phyloP scores from a whole-genome alignment of 192 early-diverging fungal species.

The Backusella psychrophila region DNA sequence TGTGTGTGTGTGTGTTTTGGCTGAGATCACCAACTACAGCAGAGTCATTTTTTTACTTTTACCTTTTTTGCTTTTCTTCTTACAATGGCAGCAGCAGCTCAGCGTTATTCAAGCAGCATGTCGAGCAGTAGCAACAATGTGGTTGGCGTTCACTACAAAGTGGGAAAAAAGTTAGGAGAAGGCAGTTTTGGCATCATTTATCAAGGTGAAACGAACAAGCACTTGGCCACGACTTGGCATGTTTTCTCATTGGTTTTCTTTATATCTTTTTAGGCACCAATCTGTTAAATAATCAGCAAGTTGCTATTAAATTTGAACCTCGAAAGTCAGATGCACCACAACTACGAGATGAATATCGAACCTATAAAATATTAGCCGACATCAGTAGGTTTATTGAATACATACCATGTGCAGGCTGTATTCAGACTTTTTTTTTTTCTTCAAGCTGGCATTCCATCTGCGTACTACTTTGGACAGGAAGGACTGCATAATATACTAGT shows the following conservation, averaged over 20 bases:
- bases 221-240: neutral
- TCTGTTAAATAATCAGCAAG: slow-evolving; percentile 84
- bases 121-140: slow-evolving; percentile 50
- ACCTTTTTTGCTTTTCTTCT: neutral
- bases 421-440: slow-evolving; percentile 11
- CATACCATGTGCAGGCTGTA: no score
- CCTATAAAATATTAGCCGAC: slow-evolving; percentile 89
- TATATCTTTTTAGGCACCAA: slow-evolving; percentile 63
- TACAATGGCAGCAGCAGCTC: neutral
- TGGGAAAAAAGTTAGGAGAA: slow-evolving; percentile 95
- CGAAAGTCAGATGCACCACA: slow-evolving; percentile 97
- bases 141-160: slow-evolving; percentile 94
- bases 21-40: neutral
- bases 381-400: slow-evolving; percentile 49
- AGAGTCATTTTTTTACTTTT: neutral
- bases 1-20: no score
- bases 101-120: neutral
- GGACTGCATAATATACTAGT: slow-evolving; percentile 94
- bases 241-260: neutral
- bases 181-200: slow-evolving; percentile 99
- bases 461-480: slow-evolving; percentile 97
- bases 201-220: slow-evolving; percentile 68
- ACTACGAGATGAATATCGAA: slow-evolving; percentile 92
- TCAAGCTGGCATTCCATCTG: slow-evolving; percentile 81
- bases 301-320: slow-evolving; percentile 98